Evolutionary conservation across 805 yeast genomes (phyloP).

Genomic region (Metschnikowia arizonensis): DNA sequence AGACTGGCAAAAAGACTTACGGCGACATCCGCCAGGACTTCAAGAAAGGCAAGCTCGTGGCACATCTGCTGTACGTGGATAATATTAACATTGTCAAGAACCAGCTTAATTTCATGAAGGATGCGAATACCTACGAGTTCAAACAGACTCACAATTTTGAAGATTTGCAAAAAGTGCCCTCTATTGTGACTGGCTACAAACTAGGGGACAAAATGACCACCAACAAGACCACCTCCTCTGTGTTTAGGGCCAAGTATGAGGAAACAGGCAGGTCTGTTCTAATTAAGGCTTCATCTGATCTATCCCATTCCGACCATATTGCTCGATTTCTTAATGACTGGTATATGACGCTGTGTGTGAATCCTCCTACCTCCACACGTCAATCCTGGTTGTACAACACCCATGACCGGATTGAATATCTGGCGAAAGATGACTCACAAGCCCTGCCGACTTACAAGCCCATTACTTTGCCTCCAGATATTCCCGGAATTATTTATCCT

Average conservation of each 20-base stretch:
- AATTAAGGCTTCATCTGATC: constrained; percentile 26
- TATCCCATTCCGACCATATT: constrained; percentile 18
- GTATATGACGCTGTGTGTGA: constrained; percentile 28
- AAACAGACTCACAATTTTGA: constrained; percentile 9
- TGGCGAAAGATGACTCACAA: background rate
- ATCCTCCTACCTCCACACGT: constrained; percentile 17
- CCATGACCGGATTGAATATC: background rate
- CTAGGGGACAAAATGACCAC: constrained; percentile 19
- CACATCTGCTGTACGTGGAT: constrained; percentile 24
- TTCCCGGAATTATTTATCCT: constrained; percentile 31
- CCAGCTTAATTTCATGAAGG: constrained; percentile 20
- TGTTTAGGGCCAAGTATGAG: constrained; percentile 20
- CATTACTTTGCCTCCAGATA: constrained; percentile 24
- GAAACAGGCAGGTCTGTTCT: constrained; percentile 15
- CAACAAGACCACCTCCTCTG: constrained; percentile 10
- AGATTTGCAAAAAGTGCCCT: constrained; percentile 15
- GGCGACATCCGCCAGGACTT: constrained; percentile 6
- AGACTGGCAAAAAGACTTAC: constrained; percentile 4
- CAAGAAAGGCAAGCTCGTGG: constrained; percentile 16
- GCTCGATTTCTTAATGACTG: constrained; percentile 33
- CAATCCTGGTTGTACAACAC: background rate
- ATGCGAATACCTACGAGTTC: constrained; percentile 10
- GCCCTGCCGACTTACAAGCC: constrained; percentile 11
- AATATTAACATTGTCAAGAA: constrained; percentile 24
- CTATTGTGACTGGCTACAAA: constrained; percentile 23